Base-by-base conservation (phyloP, 169 alveolate genomes). In the Plasmodium fragile region DNA sequence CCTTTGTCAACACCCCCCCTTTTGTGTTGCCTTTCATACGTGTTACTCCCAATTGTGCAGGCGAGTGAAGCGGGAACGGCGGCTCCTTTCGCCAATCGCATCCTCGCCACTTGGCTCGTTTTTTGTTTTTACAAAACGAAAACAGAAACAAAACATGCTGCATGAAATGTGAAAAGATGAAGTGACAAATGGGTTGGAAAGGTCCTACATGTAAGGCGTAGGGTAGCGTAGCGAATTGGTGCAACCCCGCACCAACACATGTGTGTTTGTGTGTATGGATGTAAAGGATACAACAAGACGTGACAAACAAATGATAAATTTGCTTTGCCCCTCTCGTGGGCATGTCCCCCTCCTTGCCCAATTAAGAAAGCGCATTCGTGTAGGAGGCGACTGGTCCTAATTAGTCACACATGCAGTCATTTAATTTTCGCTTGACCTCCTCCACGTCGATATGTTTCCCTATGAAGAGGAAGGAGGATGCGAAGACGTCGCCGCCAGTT, bases 391-490 rank as follows among this genome's bases (percentile, higher is more conserved):
- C 16, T 22, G 28, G 25, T 6, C 41, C 16, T 28, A 18, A n/a
- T 72, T 73, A 84, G 28, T 34, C 55, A 45, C 65, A 87, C 22
- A 91, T 25, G 18, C 94, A 91, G 16, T 81, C 78, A 28, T 43
- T 81, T 10, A 91, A 81, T 72, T 80, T 80, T 0, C 32, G 72
- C 65, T 34, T 65, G 52, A 91, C 25, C 45, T 39, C 36, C 77
- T 91, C 92, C 55, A 45, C 69, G 49, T 91, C 83, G 25, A 91
- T 91, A 22, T 81, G 28, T 70, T 91, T 91, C n/a, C 94, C 94
- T 91, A 91, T 91, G 77, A 91, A 91, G 71, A 91, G 82, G 82
- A 91, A 91, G 18, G 30, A 28, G 13, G 94, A 91, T 0, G 77
- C 16, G 49, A 91, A 91, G 73, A 45, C 34, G 30, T 80, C 59